Percentiles rank a stretch among this genome's conserved stretches.
Evolutionary conservation across 306 rosid genomes (phyloP).

Genomic region (Vicia sativa): DNA sequence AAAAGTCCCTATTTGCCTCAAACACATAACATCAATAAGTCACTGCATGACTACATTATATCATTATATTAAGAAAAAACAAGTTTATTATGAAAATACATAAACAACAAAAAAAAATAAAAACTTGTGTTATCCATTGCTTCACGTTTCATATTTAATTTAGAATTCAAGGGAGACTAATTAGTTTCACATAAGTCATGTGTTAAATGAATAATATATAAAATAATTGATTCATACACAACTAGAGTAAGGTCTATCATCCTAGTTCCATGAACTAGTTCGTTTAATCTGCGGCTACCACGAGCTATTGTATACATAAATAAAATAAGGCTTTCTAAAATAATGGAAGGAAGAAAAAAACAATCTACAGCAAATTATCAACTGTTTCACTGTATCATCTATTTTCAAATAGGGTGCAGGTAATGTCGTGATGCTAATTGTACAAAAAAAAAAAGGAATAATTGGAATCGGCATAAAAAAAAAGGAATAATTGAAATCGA

Average conservation of each 20-base stretch:
- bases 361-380: not conserved
- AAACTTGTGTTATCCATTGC: not conserved
- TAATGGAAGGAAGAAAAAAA: not conserved
- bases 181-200: not conserved
- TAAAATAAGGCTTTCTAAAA: too few species aligned
- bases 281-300: too few species aligned
- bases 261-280: too few species aligned
- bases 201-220: not conserved
- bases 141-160: not conserved
- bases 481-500: not conserved
- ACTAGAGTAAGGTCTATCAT: too few species aligned
- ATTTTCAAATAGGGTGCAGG: not conserved
- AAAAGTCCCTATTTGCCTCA: constrained; percentile 45
- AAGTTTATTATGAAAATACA: not conserved
- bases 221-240: too few species aligned
- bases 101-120: not conserved
- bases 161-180: not conserved
- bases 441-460: not conserved
- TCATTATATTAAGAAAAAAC: not conserved
- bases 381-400: not conserved
- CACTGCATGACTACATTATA: not conserved
- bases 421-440: not conserved
- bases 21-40: not conserved
- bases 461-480: too few species aligned
- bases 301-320: too few species aligned